A percentile compares a stretch with the other conserved stretches of the same genome.
Evolutionary conservation across 768 basidiomycete genomes (phyloP).

Genomic region (Botryobasidium botryosum): DNA sequence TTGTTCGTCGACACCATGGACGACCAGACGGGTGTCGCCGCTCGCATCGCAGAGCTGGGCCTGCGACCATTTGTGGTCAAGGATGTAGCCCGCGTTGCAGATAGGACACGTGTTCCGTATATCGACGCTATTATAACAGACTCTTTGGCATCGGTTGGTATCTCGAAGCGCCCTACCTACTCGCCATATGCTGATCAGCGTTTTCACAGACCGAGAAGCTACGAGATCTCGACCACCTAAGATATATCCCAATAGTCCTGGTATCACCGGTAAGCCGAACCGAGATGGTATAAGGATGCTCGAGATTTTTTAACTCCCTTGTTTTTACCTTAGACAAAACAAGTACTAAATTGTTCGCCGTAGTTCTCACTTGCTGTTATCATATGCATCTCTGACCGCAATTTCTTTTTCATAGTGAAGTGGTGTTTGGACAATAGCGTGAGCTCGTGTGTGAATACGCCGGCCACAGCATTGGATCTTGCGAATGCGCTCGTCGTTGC

Average conservation of each 20-base stretch:
- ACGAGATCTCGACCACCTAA: conserved; percentile 81
- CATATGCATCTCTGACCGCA: conserved; percentile 12
- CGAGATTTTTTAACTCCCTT: background rate
- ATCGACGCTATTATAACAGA: conserved; percentile 95
- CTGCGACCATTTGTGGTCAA: conserved; percentile 62
- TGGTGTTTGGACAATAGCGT: conserved; percentile 96
- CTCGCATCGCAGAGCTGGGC: conserved; percentile 61
- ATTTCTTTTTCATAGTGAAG: conserved; percentile 59
- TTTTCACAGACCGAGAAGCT: conserved; percentile 61
- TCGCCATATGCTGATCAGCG: conserved; percentile 3
- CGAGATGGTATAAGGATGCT: too few relatives aligned
- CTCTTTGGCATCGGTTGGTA: conserved; percentile 61
- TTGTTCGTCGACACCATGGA: conserved; percentile 78
- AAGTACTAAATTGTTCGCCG: conserved; percentile 16
- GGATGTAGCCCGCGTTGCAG: conserved; percentile 61
- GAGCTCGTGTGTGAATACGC: conserved; percentile 84
- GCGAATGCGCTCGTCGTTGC: conserved; percentile 86
- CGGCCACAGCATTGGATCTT: conserved; percentile 74
- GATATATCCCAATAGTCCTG: conserved; percentile 92
- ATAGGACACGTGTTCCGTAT: conserved; percentile 67
- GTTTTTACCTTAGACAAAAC: conserved; percentile 14
- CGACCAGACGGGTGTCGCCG: conserved; percentile 59
- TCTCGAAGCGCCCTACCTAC: conserved; percentile 10
- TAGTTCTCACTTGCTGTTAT: background rate
- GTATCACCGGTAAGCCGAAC: conserved; percentile 41